phyloP scores from a whole-genome alignment of 2,329 filamentous ascomycete genomes.

The Penicillium hesseltinei region DNA sequence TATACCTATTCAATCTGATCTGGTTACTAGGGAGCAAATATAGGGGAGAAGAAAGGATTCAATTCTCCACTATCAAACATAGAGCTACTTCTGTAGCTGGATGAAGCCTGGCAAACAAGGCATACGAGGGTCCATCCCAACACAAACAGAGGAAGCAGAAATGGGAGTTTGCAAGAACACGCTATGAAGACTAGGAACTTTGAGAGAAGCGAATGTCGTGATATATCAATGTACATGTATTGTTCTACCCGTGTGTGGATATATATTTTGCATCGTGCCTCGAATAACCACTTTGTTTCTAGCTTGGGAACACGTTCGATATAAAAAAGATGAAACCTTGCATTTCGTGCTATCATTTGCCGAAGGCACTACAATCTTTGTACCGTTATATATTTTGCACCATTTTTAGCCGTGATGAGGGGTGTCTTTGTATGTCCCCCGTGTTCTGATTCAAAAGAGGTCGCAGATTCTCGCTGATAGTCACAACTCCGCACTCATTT shows the following conservation, averaged over 20 bases:
- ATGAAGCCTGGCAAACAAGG: no score
- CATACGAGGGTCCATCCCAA: no score
- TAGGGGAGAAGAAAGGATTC: no score
- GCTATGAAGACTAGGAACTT: not conserved
- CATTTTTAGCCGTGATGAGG: not conserved
- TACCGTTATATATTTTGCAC: not conserved
- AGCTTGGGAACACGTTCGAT: not conserved
- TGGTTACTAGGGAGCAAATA: no score
- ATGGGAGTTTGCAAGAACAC: not conserved
- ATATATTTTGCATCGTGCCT: not conserved
- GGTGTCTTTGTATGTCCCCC: not conserved
- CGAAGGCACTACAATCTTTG: no score
- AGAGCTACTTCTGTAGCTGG: no score
- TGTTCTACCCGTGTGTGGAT: no score
- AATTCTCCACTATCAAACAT: no score
- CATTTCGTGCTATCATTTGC: not conserved
- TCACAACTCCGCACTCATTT: not conserved
- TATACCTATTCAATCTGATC: not conserved
- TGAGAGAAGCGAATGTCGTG: no score
- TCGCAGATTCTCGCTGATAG: not conserved
- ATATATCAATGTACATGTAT: no score
- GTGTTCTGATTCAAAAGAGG: not conserved
- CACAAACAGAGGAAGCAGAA: not conserved
- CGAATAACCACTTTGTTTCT: not conserved
- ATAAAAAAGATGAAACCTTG: no score